Base-by-base conservation (phyloP, 495 filamentous ascomycete species). In the Parachaetomium inaequale region DNA sequence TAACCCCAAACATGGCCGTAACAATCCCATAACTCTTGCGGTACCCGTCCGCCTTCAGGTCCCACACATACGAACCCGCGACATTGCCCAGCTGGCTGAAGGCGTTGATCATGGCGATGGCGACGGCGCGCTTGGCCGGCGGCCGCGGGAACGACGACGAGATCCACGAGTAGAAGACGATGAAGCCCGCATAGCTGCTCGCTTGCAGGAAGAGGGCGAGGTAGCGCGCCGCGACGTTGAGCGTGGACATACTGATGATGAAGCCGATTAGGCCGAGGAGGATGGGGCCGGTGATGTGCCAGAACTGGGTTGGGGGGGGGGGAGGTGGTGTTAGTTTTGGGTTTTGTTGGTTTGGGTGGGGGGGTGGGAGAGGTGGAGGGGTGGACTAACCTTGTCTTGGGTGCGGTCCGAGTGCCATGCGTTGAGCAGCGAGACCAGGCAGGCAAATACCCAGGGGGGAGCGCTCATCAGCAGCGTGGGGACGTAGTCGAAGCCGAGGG, bases 161-260 rank as follows among this genome's bases (percentile, higher is more conserved):
- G 67, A 92, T 92, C 89, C 89, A 93, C 19, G 84, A 86, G 50
- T 92, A 80, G 34, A 84, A 83, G 5, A 92, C 87, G 28, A 89
- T 88, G 69, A 88, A 91, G 1, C 68, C 66, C 50, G 81, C 78
- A 57, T 86, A 86, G 7, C 83, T 76, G 36, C 79, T 79, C 0
- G 81, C 78, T 42, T 82, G 84, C 78, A 93, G 88, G 49, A 93
- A 80, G 75, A 93, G 89, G 1, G 88, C 82, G 11, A 93, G 73
- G 69, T 93, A 94, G 50, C 90, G 79, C 0, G 90, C 85, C 0
- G 78, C 90, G 12, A 78, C 75, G n/a, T 79, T 75, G 0, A 80
- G 84, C 0, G 88, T 92, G 0, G 84, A 70, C 53, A 88, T 89
- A 45, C 84, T 85, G 61, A 93, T 82, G 65, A 93, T 83, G 70